Conservation (phyloP, 2,329 filamentous ascomycete species). For the Botrytis fragariae region DNA sequence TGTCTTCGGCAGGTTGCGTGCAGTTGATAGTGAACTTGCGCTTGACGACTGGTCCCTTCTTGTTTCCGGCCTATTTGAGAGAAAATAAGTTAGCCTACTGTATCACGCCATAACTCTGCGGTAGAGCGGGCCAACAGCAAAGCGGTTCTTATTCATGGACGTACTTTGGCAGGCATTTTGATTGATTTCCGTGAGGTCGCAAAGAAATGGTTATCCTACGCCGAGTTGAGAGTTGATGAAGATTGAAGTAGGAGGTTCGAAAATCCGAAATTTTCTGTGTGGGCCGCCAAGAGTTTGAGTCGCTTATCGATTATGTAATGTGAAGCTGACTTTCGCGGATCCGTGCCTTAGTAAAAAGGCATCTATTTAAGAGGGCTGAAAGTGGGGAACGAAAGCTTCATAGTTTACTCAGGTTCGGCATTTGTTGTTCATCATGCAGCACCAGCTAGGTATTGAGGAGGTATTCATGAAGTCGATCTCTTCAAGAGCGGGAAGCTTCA, state of each 20-base stretch:
- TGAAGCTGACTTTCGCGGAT: accelerated
- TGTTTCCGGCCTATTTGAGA: constrained; percentile 60
- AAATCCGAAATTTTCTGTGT: constrained; percentile 21
- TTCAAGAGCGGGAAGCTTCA: background rate
- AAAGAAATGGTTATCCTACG: constrained; percentile 64
- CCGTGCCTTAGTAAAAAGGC: background rate
- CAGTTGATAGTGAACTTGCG: constrained; percentile 90
- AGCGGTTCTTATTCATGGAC: constrained; percentile 67
- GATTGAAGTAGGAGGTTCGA: constrained; percentile 5
- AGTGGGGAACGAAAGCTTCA: background rate
- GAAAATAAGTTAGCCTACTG: constrained; percentile 88
- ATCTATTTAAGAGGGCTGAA: background rate
- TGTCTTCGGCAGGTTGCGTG: constrained; percentile 95
- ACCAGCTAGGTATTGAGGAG: background rate
- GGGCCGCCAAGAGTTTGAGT: constrained; percentile 31
- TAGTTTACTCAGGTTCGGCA: background rate
- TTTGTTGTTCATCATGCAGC: background rate
- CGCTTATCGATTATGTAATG: background rate
- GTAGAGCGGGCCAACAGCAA: constrained; percentile 77
- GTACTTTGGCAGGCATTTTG: constrained; percentile 89
- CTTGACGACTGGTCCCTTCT: constrained; percentile 34
- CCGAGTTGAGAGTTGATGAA: constrained; percentile 35
- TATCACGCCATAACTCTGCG: constrained; percentile 56
- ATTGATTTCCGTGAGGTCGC: constrained; percentile 49
- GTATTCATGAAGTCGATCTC: background rate